phyloP scores from a whole-genome alignment of 2,329 filamentous ascomycete species.

The Neoarthrinium moseri region DNA sequence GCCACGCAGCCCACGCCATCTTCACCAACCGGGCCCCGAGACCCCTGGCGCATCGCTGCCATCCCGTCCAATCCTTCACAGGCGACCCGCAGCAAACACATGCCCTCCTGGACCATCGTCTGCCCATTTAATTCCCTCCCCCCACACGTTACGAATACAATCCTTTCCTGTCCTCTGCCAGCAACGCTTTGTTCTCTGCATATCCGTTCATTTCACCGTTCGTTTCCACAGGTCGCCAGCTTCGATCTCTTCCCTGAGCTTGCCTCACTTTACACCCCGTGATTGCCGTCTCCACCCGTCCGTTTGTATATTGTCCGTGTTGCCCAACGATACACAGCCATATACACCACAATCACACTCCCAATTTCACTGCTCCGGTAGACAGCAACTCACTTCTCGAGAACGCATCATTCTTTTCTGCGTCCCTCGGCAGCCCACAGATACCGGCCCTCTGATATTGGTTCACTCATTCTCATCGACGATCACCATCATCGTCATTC shows the following conservation, averaged over 20 bases:
- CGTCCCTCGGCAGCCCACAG: constrained; percentile 30
- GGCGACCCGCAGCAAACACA: too few relatives aligned
- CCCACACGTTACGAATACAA: constrained; percentile 1
- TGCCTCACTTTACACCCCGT: constrained; percentile 2
- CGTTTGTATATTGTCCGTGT: constrained; percentile 13
- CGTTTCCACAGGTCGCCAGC: constrained; percentile 27
- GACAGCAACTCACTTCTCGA: constrained; percentile 16
- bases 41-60: too few relatives aligned
- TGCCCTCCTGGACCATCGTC: too few relatives aligned
- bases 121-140: too few relatives aligned
- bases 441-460: constrained; percentile 13
- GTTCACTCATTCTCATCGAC: background rate
- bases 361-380: constrained; percentile 11
- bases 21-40: too few relatives aligned
- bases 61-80: too few relatives aligned
- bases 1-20: too few relatives aligned
- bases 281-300: constrained; percentile 14
- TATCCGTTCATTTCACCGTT: constrained; percentile 24
- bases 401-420: constrained; percentile 22
- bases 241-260: constrained; percentile 17
- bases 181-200: constrained; percentile 16
- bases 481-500: background rate
- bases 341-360: constrained; percentile 11
- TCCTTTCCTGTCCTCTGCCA: constrained; percentile 13
- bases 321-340: constrained; percentile 21